Evolutionary conservation across 371 early-diverging fungal species (phyloP), one percentile per base, ranked within the genome.

Genomic region (Blakeslea trispora): DNA sequence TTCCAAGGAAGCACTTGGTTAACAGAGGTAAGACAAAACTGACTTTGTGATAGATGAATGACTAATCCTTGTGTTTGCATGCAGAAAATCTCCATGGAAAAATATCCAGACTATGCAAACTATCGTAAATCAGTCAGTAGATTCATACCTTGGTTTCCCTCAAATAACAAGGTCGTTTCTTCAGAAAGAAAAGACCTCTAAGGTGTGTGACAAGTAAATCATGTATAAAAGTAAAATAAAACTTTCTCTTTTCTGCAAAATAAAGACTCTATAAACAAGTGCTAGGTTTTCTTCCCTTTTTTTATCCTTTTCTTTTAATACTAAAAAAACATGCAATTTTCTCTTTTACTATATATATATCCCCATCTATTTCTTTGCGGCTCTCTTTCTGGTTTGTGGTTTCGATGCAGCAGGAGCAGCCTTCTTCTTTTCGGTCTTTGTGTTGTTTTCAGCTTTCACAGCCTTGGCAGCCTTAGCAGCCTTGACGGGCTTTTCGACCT

Each of bases 1-100:
- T 91, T 95, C 78, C 85, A 87, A 60, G 83, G 79, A 23, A 84
- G 87, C 19, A 92, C 92, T 6, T 56, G 57, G 51, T 57, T 93
- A 37, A 94, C 96, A 0, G 96, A 96, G 68, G 72, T 74, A 68
- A 53, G n/a, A 7, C 37, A 17, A n/a, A 56, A 40, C 45, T 24
- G n/a, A 46, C 39, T n/a, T n/a, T n/a, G n/a, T n/a, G n/a, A n/a
- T n/a, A n/a, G n/a, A n/a, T n/a, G n/a, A n/a, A n/a, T n/a, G n/a
- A n/a, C n/a, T n/a, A n/a, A n/a, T n/a, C n/a, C n/a, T n/a, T n/a
- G n/a, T n/a, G 32, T 55, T 7, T 13, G 8, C 3, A 5, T 23
- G 11, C 54, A 75, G 74, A 58, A 58, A 41, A 86, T 93, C 21
- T 81, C 90, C 2, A 37, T 53, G 15, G 50, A 66, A 31, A 91